Conservation (phyloP, 2,329 filamentous ascomycete species). For the Claviceps sorghi region DNA sequence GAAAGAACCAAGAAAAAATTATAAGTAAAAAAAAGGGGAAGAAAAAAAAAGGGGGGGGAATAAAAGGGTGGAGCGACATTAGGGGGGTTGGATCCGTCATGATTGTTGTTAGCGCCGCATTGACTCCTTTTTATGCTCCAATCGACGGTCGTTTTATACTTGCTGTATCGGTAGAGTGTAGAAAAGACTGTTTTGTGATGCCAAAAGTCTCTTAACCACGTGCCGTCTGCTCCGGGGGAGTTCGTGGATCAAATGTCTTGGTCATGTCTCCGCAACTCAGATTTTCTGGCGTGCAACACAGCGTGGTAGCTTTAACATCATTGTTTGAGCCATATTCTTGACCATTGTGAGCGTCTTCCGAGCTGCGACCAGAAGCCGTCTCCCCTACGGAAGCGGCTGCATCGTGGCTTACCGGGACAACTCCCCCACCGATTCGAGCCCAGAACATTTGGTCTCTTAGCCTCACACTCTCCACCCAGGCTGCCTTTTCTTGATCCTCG, state of each 20-base stretch:
- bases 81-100: too few relatives aligned
- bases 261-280: neutral
- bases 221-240: conserved; percentile 18
- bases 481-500: conserved; percentile 67
- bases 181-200: conserved; percentile 11
- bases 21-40: neutral
- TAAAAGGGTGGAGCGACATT: too few relatives aligned
- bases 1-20: neutral
- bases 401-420: conserved; percentile 48
- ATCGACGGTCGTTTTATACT: conserved; percentile 14
- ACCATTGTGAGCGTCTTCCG: neutral
- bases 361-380: neutral
- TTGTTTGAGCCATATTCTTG: neutral
- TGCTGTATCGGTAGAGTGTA: conserved; percentile 3
- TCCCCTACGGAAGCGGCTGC: conserved; percentile 6
- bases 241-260: conserved; percentile 8
- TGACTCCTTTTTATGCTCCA: neutral
- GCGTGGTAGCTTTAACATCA: neutral
- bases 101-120: neutral
- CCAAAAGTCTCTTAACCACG: conserved; percentile 11
- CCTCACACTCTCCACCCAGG: conserved; percentile 89
- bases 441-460: conserved; percentile 95
- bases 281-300: conserved; percentile 2
- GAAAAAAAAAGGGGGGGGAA: neutral
- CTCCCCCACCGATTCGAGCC: conserved; percentile 81